Evolutionary conservation across 1,139 yeast species (phyloP), one percentile per base, ranked within the genome.

Genomic region (Meyerozyma elateridarum): DNA sequence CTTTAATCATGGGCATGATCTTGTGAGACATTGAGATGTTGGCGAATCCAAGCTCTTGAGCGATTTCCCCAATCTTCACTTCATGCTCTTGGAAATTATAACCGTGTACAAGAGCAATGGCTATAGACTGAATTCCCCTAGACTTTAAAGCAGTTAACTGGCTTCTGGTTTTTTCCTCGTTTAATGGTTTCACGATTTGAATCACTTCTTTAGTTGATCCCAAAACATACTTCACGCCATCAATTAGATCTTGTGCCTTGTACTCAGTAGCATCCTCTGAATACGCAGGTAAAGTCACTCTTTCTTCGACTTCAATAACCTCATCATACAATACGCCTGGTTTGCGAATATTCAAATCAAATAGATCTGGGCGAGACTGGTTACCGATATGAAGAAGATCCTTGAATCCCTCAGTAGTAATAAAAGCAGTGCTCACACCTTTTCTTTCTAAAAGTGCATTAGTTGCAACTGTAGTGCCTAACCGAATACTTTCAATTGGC

Each of bases 391-490:
- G 56, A 25, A 84, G 54, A 28, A 79, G 64, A 48, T 84, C 85
- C 33, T 65, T 65, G 54, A 78, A 79, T 0, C 87, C 87, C 40
- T 70, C 70, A n/a, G 85, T 78, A 8, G 79, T 77, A 3, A 79
- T 43, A 35, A 79, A 60, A 2, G 83, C 85, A 41, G 79, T 76
- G 9, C 73, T 54, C 33, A 77, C 79, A 31, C 87, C 87, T 44
- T 78, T 76, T 36, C 87, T 64, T 44, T 79, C 87, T 34, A 79
- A 58, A 16, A 84, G 62, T 3, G 91, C 89, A 51, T 76, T 77
- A 1, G 93, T 84, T 1, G 93, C 91, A 14, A 83, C 84, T 0
- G 93, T 84, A 2, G 93, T 83, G 8, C 93, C 93, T 75, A 83
- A 75, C 40, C 89, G 65, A 25, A 83, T 73, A 27, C 79, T 70